phyloP scores from a whole-genome alignment of 2,329 filamentous ascomycete species.

The Paramyrothecium sp. region DNA sequence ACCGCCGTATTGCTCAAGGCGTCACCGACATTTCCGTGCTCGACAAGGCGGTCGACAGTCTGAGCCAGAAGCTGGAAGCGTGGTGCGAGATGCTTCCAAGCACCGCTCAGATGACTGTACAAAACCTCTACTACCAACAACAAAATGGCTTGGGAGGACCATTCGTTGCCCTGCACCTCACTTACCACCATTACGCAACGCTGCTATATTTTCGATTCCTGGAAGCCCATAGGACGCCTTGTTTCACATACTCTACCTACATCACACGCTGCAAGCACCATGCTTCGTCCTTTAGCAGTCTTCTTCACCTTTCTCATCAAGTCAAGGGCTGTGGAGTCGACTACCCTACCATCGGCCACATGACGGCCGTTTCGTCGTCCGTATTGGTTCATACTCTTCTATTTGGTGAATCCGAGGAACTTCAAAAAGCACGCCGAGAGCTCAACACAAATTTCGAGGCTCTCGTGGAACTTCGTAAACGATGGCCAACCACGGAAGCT shows the following conservation, averaged over 20 bases:
- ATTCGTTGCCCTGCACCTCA: constrained; percentile 34
- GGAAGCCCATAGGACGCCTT: constrained; percentile 13
- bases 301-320: constrained; percentile 13
- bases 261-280: constrained; percentile 22
- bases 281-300: constrained; percentile 21
- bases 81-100: constrained; percentile 13
- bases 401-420: constrained; percentile 10
- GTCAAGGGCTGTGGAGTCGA: constrained; percentile 7
- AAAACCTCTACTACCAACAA: constrained; percentile 20
- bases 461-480: constrained; percentile 12
- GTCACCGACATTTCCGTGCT: constrained; percentile 6
- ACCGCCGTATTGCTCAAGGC: constrained; percentile 19
- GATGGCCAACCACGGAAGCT: constrained; percentile 10
- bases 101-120: constrained; percentile 3
- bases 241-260: not conserved
- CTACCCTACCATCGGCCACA: constrained; percentile 15
- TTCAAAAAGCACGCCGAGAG: constrained; percentile 4
- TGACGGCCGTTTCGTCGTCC: constrained; percentile 15
- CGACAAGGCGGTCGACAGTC: not conserved
- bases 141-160: constrained; percentile 22
- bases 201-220: constrained; percentile 36
- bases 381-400: constrained; percentile 15
- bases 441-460: constrained; percentile 16
- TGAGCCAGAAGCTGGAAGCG: constrained; percentile 8
- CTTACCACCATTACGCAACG: constrained; percentile 33